phyloP scores from a whole-genome alignment of 306 rosid genomes.

The Rubus idaeus region DNA sequence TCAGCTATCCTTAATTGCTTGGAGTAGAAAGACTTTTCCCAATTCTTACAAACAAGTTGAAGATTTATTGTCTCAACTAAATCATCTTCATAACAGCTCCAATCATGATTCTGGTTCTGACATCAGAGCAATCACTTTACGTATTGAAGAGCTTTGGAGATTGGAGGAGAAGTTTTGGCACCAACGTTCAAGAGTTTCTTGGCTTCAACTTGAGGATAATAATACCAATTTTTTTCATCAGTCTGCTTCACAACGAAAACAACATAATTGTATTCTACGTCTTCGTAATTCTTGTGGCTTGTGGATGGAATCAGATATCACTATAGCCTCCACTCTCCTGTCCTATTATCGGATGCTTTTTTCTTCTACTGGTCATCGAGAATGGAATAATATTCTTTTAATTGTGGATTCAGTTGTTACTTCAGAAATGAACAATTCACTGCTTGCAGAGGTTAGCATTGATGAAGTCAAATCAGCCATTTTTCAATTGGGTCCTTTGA shows the following conservation, averaged over 20 bases:
- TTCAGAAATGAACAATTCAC: neutral
- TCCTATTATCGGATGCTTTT: no score
- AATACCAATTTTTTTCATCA: neutral
- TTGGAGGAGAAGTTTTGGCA: neutral
- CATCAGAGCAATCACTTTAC: no score
- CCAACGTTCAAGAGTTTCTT: neutral
- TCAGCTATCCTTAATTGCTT: no score
- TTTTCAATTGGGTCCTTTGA: neutral
- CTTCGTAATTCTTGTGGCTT: fast-evolving
- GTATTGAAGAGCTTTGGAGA: neutral
- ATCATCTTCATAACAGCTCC: no score
- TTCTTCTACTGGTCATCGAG: no score
- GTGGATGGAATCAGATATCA: no score
- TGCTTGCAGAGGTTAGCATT: fast-evolving
- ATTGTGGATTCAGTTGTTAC: neutral
- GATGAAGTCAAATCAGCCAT: neutral
- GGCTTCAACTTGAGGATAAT: neutral
- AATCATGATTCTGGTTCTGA: no score
- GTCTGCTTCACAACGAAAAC: neutral
- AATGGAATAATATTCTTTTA: no score
- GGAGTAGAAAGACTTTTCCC: no score
- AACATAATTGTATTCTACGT: neutral
- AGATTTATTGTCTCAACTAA: no score
- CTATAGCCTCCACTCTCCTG: no score
- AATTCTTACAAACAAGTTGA: no score